These are phyloP conservation scores for Metschnikowia lochheadii DNA, from an alignment of 805 yeast species.

Conservation along the genomic window DNA sequence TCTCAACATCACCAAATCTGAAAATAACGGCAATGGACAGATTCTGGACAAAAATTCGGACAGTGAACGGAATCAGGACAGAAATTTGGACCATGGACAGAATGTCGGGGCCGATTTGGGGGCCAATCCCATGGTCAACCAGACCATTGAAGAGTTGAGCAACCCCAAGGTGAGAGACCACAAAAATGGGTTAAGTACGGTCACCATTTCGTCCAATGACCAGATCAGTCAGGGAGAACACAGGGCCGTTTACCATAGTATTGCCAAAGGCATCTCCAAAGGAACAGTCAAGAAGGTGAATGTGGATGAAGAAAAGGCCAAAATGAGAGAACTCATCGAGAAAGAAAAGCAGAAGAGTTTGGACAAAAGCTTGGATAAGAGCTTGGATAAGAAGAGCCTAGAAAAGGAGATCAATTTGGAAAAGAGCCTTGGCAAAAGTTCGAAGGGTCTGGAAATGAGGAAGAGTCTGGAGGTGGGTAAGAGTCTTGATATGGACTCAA, in stretches of 20 bases:
- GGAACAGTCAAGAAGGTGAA: conserved; percentile 1
- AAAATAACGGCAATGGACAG: no score
- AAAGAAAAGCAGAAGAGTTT: no score
- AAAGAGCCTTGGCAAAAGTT: background rate
- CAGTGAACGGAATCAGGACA: background rate
- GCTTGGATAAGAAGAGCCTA: background rate
- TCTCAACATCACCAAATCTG: background rate
- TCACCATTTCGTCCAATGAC: conserved; percentile 26
- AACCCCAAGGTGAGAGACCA: conserved; percentile 23
- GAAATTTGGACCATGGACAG: no score
- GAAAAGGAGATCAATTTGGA: no score
- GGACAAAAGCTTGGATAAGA: background rate
- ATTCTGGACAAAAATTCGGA: background rate
- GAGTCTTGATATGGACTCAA: background rate
- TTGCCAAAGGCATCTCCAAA: conserved; percentile 3
- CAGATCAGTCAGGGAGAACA: background rate
- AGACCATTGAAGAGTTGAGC: background rate
- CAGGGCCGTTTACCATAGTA: background rate
- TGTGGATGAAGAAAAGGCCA: background rate
- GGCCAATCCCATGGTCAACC: background rate
- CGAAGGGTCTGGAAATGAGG: background rate
- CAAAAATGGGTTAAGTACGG: conserved; percentile 24
- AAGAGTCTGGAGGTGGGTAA: background rate
- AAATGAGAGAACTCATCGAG: no score
- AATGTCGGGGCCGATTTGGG: background rate